Evolutionary conservation across 1,284 basidiomycete species (phyloP).

Genomic region (Heterobasidion annosum): DNA sequence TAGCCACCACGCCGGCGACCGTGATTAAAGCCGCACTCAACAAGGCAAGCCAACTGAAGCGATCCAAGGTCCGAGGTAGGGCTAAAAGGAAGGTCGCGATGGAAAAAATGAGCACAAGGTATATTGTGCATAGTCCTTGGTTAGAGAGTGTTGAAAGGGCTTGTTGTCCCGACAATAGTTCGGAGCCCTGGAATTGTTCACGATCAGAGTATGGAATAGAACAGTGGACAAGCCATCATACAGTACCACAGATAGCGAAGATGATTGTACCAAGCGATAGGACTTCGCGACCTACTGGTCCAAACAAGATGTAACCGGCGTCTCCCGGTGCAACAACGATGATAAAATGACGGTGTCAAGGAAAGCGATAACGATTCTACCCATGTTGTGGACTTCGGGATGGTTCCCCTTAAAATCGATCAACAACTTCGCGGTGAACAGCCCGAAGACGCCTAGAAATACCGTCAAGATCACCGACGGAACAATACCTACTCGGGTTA

Average conservation of each 20-base stretch:
- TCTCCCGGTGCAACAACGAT: conserved; percentile 28
- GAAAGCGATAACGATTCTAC: conserved; percentile 10
- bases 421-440: conserved; percentile 44
- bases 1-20: conserved; percentile 21
- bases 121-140: conserved; percentile 35
- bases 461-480: conserved; percentile 46
- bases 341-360: neutral
- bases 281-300: conserved; percentile 38
- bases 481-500: conserved; percentile 28
- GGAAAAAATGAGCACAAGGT: conserved; percentile 36
- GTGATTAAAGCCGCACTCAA: conserved; percentile 18
- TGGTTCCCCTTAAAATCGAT: conserved; percentile 52
- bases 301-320: conserved; percentile 43
- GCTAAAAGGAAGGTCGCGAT: conserved; percentile 33
- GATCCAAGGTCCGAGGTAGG: conserved; percentile 37
- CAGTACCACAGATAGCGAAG: conserved; percentile 38
- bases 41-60: conserved; percentile 36
- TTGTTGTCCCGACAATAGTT: conserved; percentile 40
- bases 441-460: conserved; percentile 43
- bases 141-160: conserved; percentile 38
- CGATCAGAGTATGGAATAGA: neutral
- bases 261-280: conserved; percentile 39
- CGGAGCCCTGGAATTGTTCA: conserved; percentile 28
- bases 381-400: conserved; percentile 47
- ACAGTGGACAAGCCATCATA: conserved; percentile 14